A percentile compares a stretch with the other conserved stretches of the same genome.
Conservation (phyloP, 2,329 filamentous ascomycete genomes). For the Berkeleyomyces basicola region DNA sequence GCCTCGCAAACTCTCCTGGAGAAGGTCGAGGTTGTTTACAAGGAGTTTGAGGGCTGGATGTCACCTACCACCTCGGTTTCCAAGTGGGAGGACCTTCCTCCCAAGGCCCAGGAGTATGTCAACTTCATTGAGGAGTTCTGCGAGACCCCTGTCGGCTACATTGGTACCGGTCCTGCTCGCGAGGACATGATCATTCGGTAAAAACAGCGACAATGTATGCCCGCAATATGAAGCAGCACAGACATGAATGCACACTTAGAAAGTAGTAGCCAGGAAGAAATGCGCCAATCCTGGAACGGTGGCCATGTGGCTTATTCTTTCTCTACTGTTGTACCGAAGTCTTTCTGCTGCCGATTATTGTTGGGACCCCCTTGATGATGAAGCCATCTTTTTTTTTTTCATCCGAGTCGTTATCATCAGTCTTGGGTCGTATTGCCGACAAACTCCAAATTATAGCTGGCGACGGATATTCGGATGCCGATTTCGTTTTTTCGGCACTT, state of each 20-base stretch:
- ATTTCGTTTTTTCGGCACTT: background rate
- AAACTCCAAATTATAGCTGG: background rate
- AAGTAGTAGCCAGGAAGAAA: constrained; percentile 9
- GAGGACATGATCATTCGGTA: constrained; percentile 41
- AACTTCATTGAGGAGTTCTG: constrained; percentile 50
- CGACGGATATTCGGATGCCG: background rate
- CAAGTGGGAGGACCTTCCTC: constrained; percentile 45
- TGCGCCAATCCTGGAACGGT: constrained; percentile 14
- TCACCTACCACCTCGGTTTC: constrained; percentile 42
- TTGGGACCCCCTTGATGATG: background rate
- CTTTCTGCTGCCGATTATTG: background rate
- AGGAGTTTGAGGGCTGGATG: constrained; percentile 55
- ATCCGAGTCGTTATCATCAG: background rate
- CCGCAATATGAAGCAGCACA: background rate
- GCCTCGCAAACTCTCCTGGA: constrained; percentile 43
- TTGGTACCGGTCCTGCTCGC: constrained; percentile 48
- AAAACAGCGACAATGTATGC: background rate
- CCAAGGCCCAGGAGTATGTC: constrained; percentile 47
- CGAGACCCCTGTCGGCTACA: constrained; percentile 39
- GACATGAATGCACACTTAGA: background rate
- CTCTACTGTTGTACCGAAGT: background rate
- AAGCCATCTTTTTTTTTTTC: background rate
- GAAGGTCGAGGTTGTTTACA: constrained; percentile 47
- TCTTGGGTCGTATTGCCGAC: background rate
- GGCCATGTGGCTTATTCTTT: constrained; percentile 9